Evolutionary conservation across 768 basidiomycete genomes (phyloP).

Genomic region (Auricularia sp.): DNA sequence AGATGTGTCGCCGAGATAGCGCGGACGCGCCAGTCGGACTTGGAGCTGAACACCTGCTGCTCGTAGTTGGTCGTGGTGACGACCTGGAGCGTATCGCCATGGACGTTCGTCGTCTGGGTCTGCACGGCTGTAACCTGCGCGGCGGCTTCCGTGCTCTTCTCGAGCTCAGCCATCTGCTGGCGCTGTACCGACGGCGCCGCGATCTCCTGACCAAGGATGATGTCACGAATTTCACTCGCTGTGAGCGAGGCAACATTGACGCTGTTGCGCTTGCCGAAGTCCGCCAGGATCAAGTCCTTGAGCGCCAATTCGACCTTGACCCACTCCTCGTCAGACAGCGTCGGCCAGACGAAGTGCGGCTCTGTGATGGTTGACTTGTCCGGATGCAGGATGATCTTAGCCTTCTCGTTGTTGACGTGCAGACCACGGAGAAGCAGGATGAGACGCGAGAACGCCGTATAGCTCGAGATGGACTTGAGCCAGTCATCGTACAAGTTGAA

Average conservation of each 20-base stretch:
- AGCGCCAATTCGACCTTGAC: conserved; percentile 98
- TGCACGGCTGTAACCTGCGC: conserved; percentile 92
- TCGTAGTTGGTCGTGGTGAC: conserved; percentile 97
- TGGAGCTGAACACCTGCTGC: conserved; percentile 96
- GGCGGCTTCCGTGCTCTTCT: conserved; percentile 92
- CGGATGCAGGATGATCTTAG: conserved; percentile 94
- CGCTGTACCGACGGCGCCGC: conserved; percentile 90
- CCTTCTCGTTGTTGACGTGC: conserved; percentile 99
- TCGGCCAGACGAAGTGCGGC: conserved; percentile 96
- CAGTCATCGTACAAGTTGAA: conserved; percentile 99
- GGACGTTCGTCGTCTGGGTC: conserved; percentile 95
- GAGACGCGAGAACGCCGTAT: conserved; percentile 96
- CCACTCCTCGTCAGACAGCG: conserved; percentile 89
- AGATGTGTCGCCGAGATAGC: conserved; percentile 97
- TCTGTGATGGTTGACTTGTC: conserved; percentile 96
- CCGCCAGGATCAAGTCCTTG: conserved; percentile 94
- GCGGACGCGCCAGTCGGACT: conserved; percentile 98
- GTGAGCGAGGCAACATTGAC: conserved; percentile 98
- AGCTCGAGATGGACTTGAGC: conserved; percentile 97
- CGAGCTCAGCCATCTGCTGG: conserved; percentile 98
- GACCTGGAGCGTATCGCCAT: conserved; percentile 91
- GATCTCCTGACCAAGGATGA: conserved; percentile 98
- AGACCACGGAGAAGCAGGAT: conserved; percentile 94
- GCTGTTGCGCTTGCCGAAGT: conserved; percentile 97
- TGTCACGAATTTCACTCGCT: conserved; percentile 92